These are phyloP conservation scores for Hyaloscypha hepaticicola DNA, from an alignment of 495 filamentous ascomycete genomes.

Conservation along the genomic window DNA sequence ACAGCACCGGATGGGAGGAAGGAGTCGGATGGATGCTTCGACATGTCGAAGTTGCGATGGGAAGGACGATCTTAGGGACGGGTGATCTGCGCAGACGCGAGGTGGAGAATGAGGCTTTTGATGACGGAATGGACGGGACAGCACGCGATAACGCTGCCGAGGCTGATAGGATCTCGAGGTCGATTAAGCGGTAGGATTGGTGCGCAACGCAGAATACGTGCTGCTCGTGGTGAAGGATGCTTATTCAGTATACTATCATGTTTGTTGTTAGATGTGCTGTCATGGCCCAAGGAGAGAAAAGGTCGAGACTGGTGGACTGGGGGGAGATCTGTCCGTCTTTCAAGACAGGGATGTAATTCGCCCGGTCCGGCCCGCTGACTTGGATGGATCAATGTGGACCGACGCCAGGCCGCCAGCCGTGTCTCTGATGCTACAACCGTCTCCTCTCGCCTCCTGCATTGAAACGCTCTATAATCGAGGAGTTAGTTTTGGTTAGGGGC, in stretches of 20 bases:
- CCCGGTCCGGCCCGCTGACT: neutral
- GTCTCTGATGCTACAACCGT: neutral
- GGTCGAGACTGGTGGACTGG: neutral
- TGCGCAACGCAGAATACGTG: neutral
- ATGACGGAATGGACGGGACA: neutral
- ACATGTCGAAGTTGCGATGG: conserved; percentile 17
- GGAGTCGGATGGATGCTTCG: conserved; percentile 28
- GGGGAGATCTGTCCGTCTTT: neutral
- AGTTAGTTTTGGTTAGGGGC: too few species aligned
- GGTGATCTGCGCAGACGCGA: neutral
- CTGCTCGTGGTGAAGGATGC: neutral
- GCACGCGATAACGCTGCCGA: conserved; percentile 1
- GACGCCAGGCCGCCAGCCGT: neutral
- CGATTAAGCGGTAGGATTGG: neutral
- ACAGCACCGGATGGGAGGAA: conserved; percentile 33
- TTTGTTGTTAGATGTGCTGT: conserved; percentile 11
- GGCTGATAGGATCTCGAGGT: conserved; percentile 7
- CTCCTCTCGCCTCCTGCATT: neutral
- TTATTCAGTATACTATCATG: conserved; percentile 4
- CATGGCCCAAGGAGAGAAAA: neutral
- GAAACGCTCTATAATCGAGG: conserved; percentile 3
- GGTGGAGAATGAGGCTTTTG: neutral
- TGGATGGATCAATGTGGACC: neutral
- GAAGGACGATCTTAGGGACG: neutral
- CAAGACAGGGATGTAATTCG: neutral